These are phyloP conservation scores for Penicillium sumatraense DNA, from an alignment of 2,329 filamentous ascomycete species.

Conservation along the genomic window DNA sequence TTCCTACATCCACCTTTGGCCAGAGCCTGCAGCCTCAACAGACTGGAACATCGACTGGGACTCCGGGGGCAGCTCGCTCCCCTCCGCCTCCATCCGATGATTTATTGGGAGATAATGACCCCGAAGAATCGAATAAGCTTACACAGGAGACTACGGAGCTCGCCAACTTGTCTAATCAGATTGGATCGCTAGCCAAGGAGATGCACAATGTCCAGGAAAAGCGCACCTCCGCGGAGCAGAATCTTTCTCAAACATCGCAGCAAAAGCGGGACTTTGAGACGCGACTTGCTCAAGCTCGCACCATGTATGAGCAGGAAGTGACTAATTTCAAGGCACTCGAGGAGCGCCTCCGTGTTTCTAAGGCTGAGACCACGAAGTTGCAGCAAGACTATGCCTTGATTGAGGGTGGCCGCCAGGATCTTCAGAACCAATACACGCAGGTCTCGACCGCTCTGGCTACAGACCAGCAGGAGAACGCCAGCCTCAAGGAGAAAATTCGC, in stretches of 20 bases:
- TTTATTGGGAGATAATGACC: slow-evolving; percentile 86
- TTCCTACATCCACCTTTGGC: slow-evolving; percentile 91
- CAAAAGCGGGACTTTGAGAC: slow-evolving; percentile 95
- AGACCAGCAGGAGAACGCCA: slow-evolving; percentile 86
- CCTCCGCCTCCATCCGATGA: slow-evolving; percentile 72
- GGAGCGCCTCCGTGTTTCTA: slow-evolving; percentile 76
- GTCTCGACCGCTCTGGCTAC: slow-evolving; percentile 74
- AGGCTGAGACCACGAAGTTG: slow-evolving; percentile 80
- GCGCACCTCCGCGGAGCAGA: slow-evolving; percentile 76
- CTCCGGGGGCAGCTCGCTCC: slow-evolving; percentile 38
- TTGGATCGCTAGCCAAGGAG: slow-evolving; percentile 86
- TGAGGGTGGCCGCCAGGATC: slow-evolving; percentile 78
- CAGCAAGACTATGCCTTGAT: slow-evolving; percentile 82
- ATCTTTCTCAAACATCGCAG: slow-evolving; percentile 76
- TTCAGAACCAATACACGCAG: slow-evolving; percentile 81
- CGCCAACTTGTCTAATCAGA: slow-evolving; percentile 94
- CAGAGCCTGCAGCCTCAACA: slow-evolving; percentile 76
- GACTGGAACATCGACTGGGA: slow-evolving; percentile 65
- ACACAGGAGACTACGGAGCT: slow-evolving; percentile 89
- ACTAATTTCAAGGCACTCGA: slow-evolving; percentile 83
- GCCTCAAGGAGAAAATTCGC: slow-evolving; percentile 84
- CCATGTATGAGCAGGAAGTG: slow-evolving; percentile 91
- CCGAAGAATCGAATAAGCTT: slow-evolving; percentile 84
- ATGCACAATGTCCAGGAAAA: slow-evolving; percentile 92
- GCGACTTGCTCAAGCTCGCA: slow-evolving; percentile 81